Percentiles rank a stretch among this genome's conserved stretches.
These are phyloP conservation scores for Auxenochlorella pyrenoidosa DNA, from an alignment of 139 green algal genomes.

Conservation along the genomic window DNA sequence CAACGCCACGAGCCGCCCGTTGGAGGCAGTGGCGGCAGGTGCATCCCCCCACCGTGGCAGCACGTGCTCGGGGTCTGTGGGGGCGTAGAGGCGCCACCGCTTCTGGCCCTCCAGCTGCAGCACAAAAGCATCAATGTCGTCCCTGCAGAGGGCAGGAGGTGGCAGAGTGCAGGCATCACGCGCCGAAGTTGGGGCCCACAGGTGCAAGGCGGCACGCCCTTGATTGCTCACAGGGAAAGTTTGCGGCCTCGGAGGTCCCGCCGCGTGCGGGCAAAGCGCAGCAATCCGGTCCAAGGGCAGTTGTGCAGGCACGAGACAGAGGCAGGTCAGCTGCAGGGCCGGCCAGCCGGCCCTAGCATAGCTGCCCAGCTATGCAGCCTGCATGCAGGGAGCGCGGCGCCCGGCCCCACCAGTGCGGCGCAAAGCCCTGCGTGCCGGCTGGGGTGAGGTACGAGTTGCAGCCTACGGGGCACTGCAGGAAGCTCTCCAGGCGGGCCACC, in stretches of 20 bases:
- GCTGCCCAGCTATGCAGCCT: too few relatives aligned
- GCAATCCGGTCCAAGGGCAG: too few relatives aligned
- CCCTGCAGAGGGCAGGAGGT: slow-evolving; percentile 33
- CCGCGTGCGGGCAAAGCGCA: too few relatives aligned
- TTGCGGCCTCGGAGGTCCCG: too few relatives aligned
- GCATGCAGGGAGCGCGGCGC: too few relatives aligned
- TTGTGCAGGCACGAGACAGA: too few relatives aligned
- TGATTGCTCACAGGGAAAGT: too few relatives aligned
- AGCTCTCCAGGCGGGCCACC: slow-evolving; percentile 69
- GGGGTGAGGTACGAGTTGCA: slow-evolving; percentile 70
- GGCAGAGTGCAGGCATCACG: background rate
- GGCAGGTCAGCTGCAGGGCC: background rate
- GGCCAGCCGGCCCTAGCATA: too few relatives aligned
- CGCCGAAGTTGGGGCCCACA: too few relatives aligned
- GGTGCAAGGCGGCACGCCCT: too few relatives aligned
- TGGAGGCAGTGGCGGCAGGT: background rate
- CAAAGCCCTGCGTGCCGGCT: slow-evolving; percentile 59
- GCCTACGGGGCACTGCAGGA: slow-evolving; percentile 82
- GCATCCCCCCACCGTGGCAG: slow-evolving; percentile 48
- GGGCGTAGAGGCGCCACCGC: slow-evolving; percentile 64
- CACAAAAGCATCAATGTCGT: slow-evolving; percentile 89
- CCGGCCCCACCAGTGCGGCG: slow-evolving; percentile 70
- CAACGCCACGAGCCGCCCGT: background rate
- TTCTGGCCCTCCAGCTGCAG: slow-evolving; percentile 85
- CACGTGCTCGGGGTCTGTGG: slow-evolving; percentile 35